Conservation (phyloP, 179 eudicot genomes). For the Spergularia azorica region DNA sequence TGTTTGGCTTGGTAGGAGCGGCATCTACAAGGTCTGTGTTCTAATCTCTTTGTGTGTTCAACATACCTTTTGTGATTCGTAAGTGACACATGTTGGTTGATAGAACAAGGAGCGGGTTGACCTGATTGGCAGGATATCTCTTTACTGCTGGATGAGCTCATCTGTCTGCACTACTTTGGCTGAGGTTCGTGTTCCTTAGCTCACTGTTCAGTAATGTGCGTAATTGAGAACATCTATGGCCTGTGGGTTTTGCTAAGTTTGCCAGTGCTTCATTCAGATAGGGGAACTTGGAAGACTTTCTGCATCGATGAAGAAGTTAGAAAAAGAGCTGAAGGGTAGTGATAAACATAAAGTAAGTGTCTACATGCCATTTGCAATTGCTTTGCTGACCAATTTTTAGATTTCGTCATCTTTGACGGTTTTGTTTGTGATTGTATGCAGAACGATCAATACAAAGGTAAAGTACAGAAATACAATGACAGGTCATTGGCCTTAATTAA, state of each 20-base stretch:
- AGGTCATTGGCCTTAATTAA: constrained; percentile 84
- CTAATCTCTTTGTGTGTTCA: constrained; percentile 6
- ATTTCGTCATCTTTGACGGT: neutral
- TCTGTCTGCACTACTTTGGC: constrained; percentile 77
- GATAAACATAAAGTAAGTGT: constrained; percentile 53
- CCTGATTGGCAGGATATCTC: constrained; percentile 78
- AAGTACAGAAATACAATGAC: constrained; percentile 72
- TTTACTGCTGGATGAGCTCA: constrained; percentile 94
- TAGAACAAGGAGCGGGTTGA: constrained; percentile 83
- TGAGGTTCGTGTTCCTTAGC: constrained; percentile 55
- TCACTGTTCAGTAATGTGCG: constrained; percentile 22
- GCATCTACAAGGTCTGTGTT: constrained; percentile 73
- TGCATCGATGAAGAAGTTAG: constrained; percentile 78
- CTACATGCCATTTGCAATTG: neutral
- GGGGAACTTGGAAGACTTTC: constrained; percentile 95
- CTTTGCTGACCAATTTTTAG: too few relatives aligned
- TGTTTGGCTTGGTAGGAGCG: constrained; percentile 95
- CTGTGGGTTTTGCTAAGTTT: neutral
- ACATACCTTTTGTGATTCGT: constrained; percentile 14
- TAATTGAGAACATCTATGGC: neutral
- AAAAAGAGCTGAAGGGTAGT: constrained; percentile 71
- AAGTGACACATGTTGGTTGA: constrained; percentile 21
- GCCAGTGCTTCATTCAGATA: constrained; percentile 37
- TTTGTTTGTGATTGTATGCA: constrained; percentile 37
- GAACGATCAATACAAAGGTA: constrained; percentile 75